These are phyloP conservation scores for Colletotrichum sp. DNA, from an alignment of 2,329 filamentous ascomycete genomes.

Conservation along the genomic window DNA sequence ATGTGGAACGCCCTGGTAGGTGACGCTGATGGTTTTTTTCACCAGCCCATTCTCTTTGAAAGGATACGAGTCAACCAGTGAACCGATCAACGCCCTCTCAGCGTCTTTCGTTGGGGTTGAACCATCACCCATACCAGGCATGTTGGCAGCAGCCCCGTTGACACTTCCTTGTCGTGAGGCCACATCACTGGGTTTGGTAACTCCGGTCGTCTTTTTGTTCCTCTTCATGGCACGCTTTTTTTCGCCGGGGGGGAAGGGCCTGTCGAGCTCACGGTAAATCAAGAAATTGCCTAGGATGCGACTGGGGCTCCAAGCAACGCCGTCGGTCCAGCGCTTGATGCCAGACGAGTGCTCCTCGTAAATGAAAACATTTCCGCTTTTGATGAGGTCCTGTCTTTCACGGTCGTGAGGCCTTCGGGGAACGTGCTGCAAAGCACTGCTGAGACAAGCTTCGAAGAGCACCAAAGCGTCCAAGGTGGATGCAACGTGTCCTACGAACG, in stretches of 20 bases:
- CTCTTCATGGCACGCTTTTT: slow-evolving; percentile 85
- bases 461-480: slow-evolving; percentile 78
- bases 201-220: slow-evolving; percentile 46
- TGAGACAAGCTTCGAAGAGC: slow-evolving; percentile 80
- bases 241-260: slow-evolving; percentile 79
- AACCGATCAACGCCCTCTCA: slow-evolving; percentile 43
- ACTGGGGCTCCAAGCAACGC: slow-evolving; percentile 88
- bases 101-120: slow-evolving; percentile 14
- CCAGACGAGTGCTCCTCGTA: slow-evolving; percentile 91
- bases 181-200: slow-evolving; percentile 36
- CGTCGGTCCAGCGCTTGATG: slow-evolving; percentile 95
- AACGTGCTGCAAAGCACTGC: slow-evolving; percentile 74
- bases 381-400: slow-evolving; percentile 78
- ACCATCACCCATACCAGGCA: slow-evolving; percentile 10
- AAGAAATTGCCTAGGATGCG: slow-evolving; percentile 85
- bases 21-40: slow-evolving; percentile 92
- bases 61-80: slow-evolving; percentile 85
- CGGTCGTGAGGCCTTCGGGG: slow-evolving; percentile 85
- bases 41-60: slow-evolving; percentile 85
- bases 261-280: slow-evolving; percentile 82
- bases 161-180: slow-evolving; percentile 25
- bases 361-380: slow-evolving; percentile 86
- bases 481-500: slow-evolving; percentile 70
- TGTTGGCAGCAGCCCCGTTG: background rate
- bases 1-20: slow-evolving; percentile 75